A percentile compares a stretch with the other conserved stretches of the same genome.
These are phyloP conservation scores for Leucosporidium scottii DNA, from an alignment of 768 basidiomycete species.

Conservation along the genomic window DNA sequence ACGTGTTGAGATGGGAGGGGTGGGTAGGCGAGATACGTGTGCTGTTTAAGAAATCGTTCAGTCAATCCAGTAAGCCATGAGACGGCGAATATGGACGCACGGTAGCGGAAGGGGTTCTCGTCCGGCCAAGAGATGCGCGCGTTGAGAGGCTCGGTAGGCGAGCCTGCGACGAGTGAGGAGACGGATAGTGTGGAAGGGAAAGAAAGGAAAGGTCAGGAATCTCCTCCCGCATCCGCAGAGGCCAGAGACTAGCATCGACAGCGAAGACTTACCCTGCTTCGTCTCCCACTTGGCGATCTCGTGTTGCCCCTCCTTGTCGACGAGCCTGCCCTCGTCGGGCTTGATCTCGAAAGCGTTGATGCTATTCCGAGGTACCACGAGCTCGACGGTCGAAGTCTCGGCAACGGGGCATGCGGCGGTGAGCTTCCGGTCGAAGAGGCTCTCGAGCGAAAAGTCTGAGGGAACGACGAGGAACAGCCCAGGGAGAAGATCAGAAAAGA, in stretches of 20 bases:
- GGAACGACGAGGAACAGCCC: neutral
- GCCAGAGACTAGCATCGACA: too few relatives aligned
- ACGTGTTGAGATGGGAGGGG: constrained; percentile 55
- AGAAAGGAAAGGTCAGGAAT: too few relatives aligned
- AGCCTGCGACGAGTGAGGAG: neutral
- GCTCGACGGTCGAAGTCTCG: neutral
- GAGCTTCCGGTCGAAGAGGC: constrained; percentile 61
- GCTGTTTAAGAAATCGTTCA: constrained; percentile 2
- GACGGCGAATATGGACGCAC: too few relatives aligned
- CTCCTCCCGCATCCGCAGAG: too few relatives aligned
- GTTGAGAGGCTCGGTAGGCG: constrained; percentile 2
- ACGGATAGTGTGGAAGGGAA: too few relatives aligned
- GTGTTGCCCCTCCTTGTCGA: neutral
- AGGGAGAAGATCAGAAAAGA: too few relatives aligned
- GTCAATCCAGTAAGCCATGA: neutral
- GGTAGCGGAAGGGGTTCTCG: constrained; percentile 31
- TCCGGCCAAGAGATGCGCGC: constrained; percentile 20
- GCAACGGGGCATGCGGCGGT: constrained; percentile 66
- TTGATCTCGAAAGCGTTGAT: constrained; percentile 18
- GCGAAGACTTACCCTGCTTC: constrained; percentile 3
- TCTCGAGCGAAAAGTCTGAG: constrained; percentile 43
- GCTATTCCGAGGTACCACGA: constrained; percentile 39
- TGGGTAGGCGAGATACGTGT: constrained; percentile 38
- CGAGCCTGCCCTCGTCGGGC: neutral
- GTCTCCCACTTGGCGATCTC: constrained; percentile 17